These are phyloP conservation scores for Pseudogymnoascus sp. DNA, from an alignment of 2,329 filamentous ascomycete species.

Conservation along the genomic window DNA sequence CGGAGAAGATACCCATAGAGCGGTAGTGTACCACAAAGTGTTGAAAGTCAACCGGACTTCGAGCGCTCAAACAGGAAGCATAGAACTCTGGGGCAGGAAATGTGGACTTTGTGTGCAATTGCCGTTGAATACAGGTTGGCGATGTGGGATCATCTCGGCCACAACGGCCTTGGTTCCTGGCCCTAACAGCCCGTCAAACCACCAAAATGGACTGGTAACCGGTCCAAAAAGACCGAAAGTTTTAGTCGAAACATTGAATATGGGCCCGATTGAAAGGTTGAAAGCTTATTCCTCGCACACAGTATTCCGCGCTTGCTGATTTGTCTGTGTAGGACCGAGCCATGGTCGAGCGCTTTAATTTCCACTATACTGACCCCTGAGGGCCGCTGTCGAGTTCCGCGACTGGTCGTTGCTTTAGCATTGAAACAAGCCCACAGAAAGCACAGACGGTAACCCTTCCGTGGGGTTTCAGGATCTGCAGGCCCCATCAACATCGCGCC, in stretches of 20 bases:
- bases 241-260: background rate
- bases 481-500: constrained; percentile 1
- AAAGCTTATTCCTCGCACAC: constrained; percentile 1
- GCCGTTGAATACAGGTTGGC: background rate
- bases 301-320: background rate
- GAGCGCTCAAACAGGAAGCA: background rate
- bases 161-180: background rate
- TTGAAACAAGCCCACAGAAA: constrained; percentile 9
- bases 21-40: background rate
- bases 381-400: background rate
- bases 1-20: constrained; percentile 1
- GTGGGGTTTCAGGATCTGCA: constrained; percentile 8
- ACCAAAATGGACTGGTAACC: background rate
- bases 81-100: background rate
- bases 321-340: constrained; percentile 1
- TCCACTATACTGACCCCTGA: background rate
- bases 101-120: constrained; percentile 6
- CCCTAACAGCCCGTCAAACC: background rate
- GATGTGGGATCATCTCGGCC: background rate
- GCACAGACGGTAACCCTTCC: constrained; percentile 2
- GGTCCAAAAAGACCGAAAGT: background rate
- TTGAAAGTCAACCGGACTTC: background rate
- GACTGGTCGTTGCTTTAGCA: background rate
- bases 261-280: background rate
- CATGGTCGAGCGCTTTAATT: constrained; percentile 6